phyloP scores from a whole-genome alignment of 768 basidiomycete species.

The Dentipellis sp. region DNA sequence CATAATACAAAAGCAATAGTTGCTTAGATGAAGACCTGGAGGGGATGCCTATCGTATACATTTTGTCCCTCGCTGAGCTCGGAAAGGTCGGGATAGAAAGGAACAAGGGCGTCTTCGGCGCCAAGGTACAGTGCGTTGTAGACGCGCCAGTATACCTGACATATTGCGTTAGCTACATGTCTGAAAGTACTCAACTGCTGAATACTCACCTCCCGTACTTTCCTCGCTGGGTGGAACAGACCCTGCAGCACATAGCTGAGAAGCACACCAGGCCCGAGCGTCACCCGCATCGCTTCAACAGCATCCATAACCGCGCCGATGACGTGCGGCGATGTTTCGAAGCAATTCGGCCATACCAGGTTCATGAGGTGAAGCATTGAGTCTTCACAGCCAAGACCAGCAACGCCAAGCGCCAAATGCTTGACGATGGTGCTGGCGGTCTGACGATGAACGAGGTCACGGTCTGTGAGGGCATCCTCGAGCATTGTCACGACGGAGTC shows the following conservation, averaged over 20 bases:
- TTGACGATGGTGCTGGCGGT: conserved; percentile 98
- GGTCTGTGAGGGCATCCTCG: conserved; percentile 96
- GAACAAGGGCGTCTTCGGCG: conserved; percentile 84
- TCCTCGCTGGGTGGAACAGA: conserved; percentile 93
- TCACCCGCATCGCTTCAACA: conserved; percentile 94
- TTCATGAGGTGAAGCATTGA: conserved; percentile 98
- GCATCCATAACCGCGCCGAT: conserved; percentile 99
- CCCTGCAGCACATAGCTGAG: conserved; percentile 92
- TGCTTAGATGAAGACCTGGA: conserved; percentile 71
- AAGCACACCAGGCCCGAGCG: conserved; percentile 87
- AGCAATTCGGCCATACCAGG: conserved; percentile 98
- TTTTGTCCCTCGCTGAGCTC: conserved; percentile 88
- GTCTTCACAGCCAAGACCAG: conserved; percentile 95
- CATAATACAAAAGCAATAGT: background rate
- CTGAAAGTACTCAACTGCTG: conserved; percentile 12
- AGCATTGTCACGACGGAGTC: conserved; percentile 97
- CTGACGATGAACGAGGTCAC: conserved; percentile 96
- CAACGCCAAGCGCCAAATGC: conserved; percentile 93
- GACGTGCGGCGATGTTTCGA: conserved; percentile 96
- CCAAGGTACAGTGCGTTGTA: conserved; percentile 95
- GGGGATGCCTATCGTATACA: conserved; percentile 74
- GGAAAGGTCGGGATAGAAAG: conserved; percentile 87
- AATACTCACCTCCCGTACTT: conserved; percentile 77
- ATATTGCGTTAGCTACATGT: conserved; percentile 23
- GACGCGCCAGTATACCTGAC: conserved; percentile 69